Percentiles rank a stretch among this genome's conserved stretches.
phyloP scores from a whole-genome alignment of 1,284 basidiomycete species.

The Tetrapyrgos nigripes region DNA sequence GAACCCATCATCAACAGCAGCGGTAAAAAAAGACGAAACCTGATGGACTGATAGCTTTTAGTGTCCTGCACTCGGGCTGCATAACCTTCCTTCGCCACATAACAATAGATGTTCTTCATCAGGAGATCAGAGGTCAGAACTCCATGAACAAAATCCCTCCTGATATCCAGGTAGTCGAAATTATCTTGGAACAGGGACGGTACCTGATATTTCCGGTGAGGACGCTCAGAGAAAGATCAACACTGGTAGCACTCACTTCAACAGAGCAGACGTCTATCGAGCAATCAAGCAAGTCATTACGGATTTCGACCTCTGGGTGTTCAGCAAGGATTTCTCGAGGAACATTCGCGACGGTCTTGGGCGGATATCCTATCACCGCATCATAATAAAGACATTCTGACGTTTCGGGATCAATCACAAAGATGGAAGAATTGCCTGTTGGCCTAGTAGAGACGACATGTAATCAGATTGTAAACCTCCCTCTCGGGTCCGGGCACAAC shows the following conservation, averaged over 20 bases:
- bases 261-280: conserved; percentile 93
- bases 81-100: conserved; percentile 86
- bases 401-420: conserved; percentile 77
- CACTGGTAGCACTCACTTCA: conserved; percentile 57
- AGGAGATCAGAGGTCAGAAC: conserved; percentile 94
- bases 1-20: conserved; percentile 4
- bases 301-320: conserved; percentile 81
- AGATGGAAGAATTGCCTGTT: conserved; percentile 72
- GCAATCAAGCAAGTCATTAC: conserved; percentile 89
- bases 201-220: too few species aligned
- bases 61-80: conserved; percentile 91
- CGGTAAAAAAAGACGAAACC: conserved; percentile 47
- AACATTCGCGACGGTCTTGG: conserved; percentile 61
- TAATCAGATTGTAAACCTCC: conserved; percentile 12
- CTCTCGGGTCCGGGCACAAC: conserved; percentile 33
- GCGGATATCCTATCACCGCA: conserved; percentile 69
- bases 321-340: conserved; percentile 73
- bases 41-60: conserved; percentile 87
- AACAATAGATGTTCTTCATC: conserved; percentile 94
- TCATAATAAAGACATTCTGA: conserved; percentile 84
- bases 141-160: conserved; percentile 95
- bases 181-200: conserved; percentile 98
- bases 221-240: background rate
- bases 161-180: conserved; percentile 95
- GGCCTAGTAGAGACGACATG: conserved; percentile 51